phyloP scores from a whole-genome alignment of 352 stramenopile species.

The Pythium guiyangense region DNA sequence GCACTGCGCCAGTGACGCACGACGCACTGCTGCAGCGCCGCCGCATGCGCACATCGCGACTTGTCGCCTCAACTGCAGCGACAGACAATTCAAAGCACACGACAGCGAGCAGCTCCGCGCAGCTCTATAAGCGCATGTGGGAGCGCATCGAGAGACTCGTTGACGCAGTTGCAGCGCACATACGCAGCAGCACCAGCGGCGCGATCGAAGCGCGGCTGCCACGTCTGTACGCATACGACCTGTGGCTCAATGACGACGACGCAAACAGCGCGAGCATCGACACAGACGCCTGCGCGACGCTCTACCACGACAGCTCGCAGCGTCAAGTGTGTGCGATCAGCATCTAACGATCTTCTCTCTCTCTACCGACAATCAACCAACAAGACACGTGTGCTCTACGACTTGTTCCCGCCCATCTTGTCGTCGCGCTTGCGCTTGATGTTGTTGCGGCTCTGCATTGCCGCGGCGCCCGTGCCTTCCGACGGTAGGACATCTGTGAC shows the following conservation, averaged over 20 bases:
- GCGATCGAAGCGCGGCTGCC: background rate
- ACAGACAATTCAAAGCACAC: too few relatives aligned
- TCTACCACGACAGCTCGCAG: conserved; percentile 35
- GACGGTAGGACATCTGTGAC: conserved; percentile 65
- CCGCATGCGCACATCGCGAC: background rate
- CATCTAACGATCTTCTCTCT: conserved; percentile 19
- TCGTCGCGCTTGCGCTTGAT: conserved; percentile 83
- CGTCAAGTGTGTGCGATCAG: conserved; percentile 50
- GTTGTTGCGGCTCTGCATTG: conserved; percentile 86
- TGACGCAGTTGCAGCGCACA: background rate
- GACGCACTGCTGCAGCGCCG: background rate
- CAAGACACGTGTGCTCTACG: background rate
- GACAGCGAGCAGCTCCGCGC: background rate
- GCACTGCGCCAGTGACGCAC: background rate
- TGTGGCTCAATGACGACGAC: conserved; percentile 4
- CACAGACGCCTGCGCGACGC: conserved; percentile 36
- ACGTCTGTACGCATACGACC: background rate
- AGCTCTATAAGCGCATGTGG: background rate
- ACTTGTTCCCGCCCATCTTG: conserved; percentile 1
- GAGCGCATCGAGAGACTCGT: background rate
- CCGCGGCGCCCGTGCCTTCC: conserved; percentile 65
- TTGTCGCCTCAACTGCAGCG: too few relatives aligned
- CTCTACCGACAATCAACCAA: background rate
- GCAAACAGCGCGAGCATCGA: conserved; percentile 1
- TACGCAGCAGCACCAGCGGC: background rate